These are phyloP conservation scores for Wickerhamiella shivajii DNA, from an alignment of 805 yeast species.

Conservation along the genomic window DNA sequence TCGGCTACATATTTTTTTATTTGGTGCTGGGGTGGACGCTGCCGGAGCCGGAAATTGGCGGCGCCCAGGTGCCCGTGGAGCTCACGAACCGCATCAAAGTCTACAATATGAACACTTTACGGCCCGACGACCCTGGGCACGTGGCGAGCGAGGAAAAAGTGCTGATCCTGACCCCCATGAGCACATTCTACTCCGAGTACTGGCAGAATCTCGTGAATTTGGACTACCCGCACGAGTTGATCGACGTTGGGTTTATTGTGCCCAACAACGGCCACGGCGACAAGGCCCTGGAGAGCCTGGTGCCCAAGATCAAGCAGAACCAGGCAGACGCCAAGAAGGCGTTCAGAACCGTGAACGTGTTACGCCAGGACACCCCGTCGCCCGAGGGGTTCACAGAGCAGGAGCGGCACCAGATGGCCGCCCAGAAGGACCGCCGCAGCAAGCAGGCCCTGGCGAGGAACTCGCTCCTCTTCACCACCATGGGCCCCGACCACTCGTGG, in stretches of 20 bases:
- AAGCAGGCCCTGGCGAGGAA: slow-evolving; percentile 92
- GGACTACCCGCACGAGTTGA: slow-evolving; percentile 67
- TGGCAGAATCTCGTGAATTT: slow-evolving; percentile 72
- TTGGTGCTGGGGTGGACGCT: slow-evolving; percentile 9
- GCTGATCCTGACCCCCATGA: slow-evolving; percentile 78
- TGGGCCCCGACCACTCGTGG: slow-evolving; percentile 88
- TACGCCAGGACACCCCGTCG: slow-evolving; percentile 76
- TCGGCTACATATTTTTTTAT: slow-evolving; percentile 3
- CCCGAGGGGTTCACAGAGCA: slow-evolving; percentile 63
- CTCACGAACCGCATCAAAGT: slow-evolving; percentile 18
- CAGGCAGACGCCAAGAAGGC: slow-evolving; percentile 48
- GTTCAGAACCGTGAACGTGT: slow-evolving; percentile 70
- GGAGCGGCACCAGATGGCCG: slow-evolving; percentile 76
- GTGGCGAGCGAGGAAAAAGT: slow-evolving; percentile 67
- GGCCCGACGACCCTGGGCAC: slow-evolving; percentile 53
- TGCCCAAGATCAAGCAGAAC: slow-evolving; percentile 54
- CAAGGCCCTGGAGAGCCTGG: slow-evolving; percentile 53
- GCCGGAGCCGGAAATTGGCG: slow-evolving; percentile 13
- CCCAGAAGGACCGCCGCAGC: slow-evolving; percentile 77
- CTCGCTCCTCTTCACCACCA: slow-evolving; percentile 73
- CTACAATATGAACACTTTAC: slow-evolving; percentile 50
- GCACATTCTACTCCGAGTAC: slow-evolving; percentile 68
- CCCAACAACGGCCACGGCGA: slow-evolving; percentile 80
- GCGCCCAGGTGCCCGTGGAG: slow-evolving; percentile 17
- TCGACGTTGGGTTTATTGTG: slow-evolving; percentile 82